These are phyloP conservation scores for Tolypocladium guangdongense DNA, from an alignment of 2,329 filamentous ascomycete species.

Conservation along the genomic window DNA sequence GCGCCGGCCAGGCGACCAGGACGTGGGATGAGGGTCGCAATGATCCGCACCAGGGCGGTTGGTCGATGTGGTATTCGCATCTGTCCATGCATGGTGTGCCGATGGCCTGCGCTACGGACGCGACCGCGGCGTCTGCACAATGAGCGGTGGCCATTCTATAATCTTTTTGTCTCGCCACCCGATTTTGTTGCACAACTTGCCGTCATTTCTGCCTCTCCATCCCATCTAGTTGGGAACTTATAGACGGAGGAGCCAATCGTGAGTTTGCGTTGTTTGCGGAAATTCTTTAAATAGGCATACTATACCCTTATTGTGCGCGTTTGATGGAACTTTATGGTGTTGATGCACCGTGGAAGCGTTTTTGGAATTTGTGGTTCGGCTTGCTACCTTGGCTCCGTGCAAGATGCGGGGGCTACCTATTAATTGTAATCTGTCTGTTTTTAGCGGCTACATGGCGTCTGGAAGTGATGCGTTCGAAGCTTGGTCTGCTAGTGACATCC, in stretches of 20 bases:
- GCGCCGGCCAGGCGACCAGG: neutral
- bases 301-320: neutral
- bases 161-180: neutral
- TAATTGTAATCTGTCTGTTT: too few relatives aligned
- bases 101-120: neutral
- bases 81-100: neutral
- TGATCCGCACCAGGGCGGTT: neutral
- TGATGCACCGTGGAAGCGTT: neutral
- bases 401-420: neutral
- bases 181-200: neutral
- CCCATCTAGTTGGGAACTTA: neutral
- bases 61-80: neutral
- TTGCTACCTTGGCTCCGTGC: neutral
- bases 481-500: too few relatives aligned
- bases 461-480: too few relatives aligned
- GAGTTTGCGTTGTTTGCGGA: neutral
- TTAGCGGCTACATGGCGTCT: too few relatives aligned
- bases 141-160: neutral
- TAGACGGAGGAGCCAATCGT: neutral
- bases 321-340: neutral
- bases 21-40: neutral
- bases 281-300: neutral
- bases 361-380: neutral
- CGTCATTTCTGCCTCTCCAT: neutral
- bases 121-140: neutral